Evolutionary conservation across 345 rosid genomes (phyloP).

Genomic region (Firmiana major): DNA sequence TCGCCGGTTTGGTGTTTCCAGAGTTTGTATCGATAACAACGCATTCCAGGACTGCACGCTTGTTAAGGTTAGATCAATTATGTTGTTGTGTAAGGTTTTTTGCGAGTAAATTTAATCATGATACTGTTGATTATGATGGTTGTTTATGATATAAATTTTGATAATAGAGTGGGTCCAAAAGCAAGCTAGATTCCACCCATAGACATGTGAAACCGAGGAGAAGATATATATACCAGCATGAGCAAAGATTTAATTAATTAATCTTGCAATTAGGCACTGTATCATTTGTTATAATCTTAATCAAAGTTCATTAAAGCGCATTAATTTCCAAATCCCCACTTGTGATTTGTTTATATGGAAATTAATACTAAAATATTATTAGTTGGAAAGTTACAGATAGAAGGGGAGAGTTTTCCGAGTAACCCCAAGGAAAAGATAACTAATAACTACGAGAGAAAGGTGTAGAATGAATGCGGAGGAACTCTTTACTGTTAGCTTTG

Average conservation of each 20-base stretch:
- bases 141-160: no score
- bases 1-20: conserved; percentile 28
- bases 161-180: no score
- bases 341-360: background rate
- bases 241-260: background rate
- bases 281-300: no score
- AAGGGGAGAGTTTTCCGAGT: background rate
- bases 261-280: background rate
- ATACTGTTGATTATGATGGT: background rate
- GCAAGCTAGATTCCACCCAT: background rate
- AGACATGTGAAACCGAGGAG: background rate
- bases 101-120: background rate
- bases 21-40: conserved; percentile 88
- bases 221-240: background rate
- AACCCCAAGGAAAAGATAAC: background rate
- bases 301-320: background rate
- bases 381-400: background rate
- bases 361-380: background rate
- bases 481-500: conserved; percentile 6
- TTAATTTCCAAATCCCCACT: background rate
- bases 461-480: background rate
- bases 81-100: background rate
- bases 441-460: background rate
- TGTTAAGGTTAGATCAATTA: conserved; percentile 53
- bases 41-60: conserved; percentile 75